These are phyloP conservation scores for Penicillium crystallinum DNA, from an alignment of 495 filamentous ascomycete genomes.

Conservation along the genomic window DNA sequence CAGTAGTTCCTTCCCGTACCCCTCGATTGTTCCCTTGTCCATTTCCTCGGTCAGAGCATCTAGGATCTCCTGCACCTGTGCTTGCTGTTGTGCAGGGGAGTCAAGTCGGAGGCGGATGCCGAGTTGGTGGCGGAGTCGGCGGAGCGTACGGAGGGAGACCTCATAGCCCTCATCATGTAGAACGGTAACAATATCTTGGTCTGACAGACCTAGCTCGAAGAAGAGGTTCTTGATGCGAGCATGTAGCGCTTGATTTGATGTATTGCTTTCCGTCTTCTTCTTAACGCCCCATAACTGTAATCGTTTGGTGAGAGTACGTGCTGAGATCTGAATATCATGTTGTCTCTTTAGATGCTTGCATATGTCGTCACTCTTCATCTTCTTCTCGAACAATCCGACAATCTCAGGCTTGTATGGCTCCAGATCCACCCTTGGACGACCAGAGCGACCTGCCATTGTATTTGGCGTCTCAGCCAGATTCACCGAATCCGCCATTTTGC, in stretches of 20 bases:
- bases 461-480: neutral
- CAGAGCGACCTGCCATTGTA: neutral
- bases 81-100: neutral
- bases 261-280: neutral
- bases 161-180: constrained; percentile 2
- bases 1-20: constrained; percentile 12
- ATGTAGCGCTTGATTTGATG: constrained; percentile 1
- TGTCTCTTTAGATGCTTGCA: constrained; percentile 7
- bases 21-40: constrained; percentile 11
- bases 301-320: constrained; percentile 4
- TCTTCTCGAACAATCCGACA: constrained; percentile 1
- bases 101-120: constrained; percentile 7
- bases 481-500: neutral
- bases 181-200: constrained; percentile 3
- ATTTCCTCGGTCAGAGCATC: constrained; percentile 2
- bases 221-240: constrained; percentile 3
- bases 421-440: neutral
- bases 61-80: constrained; percentile 5
- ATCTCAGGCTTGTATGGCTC: constrained; percentile 1
- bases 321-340: constrained; percentile 4
- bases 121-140: constrained; percentile 1
- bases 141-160: constrained; percentile 3
- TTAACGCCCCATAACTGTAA: constrained; percentile 6
- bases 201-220: neutral
- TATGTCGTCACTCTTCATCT: constrained; percentile 3